These are phyloP conservation scores for Melampsora americana DNA, from an alignment of 1,284 basidiomycete species.

Conservation along the genomic window DNA sequence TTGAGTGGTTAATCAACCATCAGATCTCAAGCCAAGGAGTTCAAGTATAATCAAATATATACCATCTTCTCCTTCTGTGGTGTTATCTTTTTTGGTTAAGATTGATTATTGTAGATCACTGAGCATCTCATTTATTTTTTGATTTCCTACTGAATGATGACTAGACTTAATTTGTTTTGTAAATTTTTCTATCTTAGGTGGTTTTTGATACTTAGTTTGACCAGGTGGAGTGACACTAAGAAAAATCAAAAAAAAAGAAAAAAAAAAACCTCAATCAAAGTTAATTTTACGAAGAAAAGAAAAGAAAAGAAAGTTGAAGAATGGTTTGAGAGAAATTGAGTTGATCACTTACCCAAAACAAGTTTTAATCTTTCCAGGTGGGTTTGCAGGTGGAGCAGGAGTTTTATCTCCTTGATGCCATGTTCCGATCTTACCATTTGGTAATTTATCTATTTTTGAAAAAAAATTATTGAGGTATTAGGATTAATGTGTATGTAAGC, in stretches of 20 bases:
- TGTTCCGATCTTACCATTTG: conserved; percentile 15
- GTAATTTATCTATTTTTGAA: conserved; percentile 7
- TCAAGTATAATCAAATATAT: too few relatives aligned
- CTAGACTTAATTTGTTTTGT: not conserved
- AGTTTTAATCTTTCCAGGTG: conserved; percentile 23
- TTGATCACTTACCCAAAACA: conserved; percentile 21
- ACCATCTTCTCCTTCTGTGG: too few relatives aligned
- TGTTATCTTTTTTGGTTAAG: too few relatives aligned
- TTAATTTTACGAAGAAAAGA: too few relatives aligned
- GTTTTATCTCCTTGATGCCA: conserved; percentile 33
- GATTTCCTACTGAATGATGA: not conserved
- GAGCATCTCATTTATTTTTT: not conserved
- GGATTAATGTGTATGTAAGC: too few relatives aligned
- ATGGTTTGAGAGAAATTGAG: too few relatives aligned
- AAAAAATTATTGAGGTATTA: too few relatives aligned
- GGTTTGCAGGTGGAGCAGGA: not conserved
- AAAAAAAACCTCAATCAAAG: too few relatives aligned
- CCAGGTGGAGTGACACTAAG: too few relatives aligned
- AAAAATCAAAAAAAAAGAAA: not conserved
- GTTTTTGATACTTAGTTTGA: not conserved
- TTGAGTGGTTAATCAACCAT: too few relatives aligned
- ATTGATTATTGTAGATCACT: not conserved
- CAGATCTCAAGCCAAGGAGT: too few relatives aligned
- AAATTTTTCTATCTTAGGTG: not conserved
- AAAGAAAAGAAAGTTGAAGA: too few relatives aligned